Conservation (phyloP, 78 protist genomes). For the Mantamonas sphyraenae region DNA sequence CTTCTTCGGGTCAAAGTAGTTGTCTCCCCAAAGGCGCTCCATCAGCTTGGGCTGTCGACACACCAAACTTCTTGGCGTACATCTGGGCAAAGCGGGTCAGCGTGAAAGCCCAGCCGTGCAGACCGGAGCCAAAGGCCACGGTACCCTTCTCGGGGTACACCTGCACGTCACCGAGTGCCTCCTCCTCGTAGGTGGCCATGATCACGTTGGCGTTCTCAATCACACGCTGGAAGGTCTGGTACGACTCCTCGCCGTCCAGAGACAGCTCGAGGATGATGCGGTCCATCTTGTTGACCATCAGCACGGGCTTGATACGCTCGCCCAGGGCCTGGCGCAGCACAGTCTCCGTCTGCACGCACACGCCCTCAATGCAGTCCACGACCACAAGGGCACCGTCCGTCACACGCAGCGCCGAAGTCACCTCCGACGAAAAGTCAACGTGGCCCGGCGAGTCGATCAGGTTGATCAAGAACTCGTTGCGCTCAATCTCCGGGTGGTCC, state of each 20-base stretch:
- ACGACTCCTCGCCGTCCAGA: slow-evolving; percentile 86
- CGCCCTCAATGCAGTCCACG: slow-evolving; percentile 98
- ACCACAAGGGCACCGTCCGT: slow-evolving; percentile 99
- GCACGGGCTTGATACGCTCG: slow-evolving; percentile 96
- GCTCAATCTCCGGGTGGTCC: slow-evolving; percentile 36
- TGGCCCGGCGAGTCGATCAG: slow-evolving; percentile 98
- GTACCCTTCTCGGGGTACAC: slow-evolving; percentile 87
- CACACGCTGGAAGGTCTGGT: slow-evolving; percentile 41
- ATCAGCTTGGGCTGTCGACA: slow-evolving; percentile 64
- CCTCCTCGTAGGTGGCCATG: slow-evolving; percentile 66
- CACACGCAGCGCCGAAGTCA: slow-evolving; percentile 99
- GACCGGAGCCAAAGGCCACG: slow-evolving; percentile 95
- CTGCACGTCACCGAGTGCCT: slow-evolving; percentile 83
- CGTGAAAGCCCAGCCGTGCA: slow-evolving; percentile 99
- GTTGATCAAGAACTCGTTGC: slow-evolving; percentile 85
- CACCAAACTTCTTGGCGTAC: slow-evolving; percentile 80
- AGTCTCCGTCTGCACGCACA: slow-evolving; percentile 99
- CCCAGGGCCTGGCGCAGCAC: slow-evolving; percentile 98
- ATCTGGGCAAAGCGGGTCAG: slow-evolving; percentile 83
- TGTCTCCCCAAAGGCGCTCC: slow-evolving; percentile 97
- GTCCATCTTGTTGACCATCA: slow-evolving; percentile 97
- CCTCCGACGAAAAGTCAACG: slow-evolving; percentile 98
- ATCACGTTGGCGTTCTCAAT: slow-evolving; percentile 80
- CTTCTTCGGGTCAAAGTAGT: slow-evolving; percentile 75
- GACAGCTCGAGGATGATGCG: slow-evolving; percentile 93